These are phyloP conservation scores for Effrenium voratum DNA, from an alignment of 73 alveolate genomes.

Conservation along the genomic window DNA sequence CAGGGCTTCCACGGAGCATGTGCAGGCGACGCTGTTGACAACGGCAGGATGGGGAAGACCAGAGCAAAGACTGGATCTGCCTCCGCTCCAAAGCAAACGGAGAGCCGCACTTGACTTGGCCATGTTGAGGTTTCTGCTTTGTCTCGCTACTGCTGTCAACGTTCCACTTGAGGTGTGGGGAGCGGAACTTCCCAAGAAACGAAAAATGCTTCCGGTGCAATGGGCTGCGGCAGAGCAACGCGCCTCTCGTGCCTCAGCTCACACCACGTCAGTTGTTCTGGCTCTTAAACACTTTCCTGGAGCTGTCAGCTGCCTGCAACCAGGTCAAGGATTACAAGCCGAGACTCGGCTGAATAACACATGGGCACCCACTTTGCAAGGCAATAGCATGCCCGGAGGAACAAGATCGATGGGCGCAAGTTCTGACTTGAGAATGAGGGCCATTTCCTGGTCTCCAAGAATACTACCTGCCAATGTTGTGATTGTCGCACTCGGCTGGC, in stretches of 20 bases:
- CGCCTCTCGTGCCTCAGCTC: constrained; percentile 31
- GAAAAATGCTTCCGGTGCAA: constrained; percentile 90
- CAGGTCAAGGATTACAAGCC: constrained; percentile 80
- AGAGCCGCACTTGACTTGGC: constrained; percentile 28
- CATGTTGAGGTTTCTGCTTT: background rate
- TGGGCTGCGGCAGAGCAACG: constrained; percentile 74
- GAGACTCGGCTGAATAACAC: background rate
- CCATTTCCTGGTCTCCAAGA: too few relatives aligned
- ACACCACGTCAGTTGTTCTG: background rate
- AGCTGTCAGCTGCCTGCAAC: too few relatives aligned
- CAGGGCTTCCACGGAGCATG: background rate
- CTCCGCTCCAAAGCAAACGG: constrained; percentile 77
- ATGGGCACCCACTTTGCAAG: background rate
- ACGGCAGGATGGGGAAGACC: constrained; percentile 62
- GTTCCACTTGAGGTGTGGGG: constrained; percentile 57
- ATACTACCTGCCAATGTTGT: too few relatives aligned
- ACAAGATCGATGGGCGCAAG: constrained; percentile 82
- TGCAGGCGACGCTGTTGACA: background rate
- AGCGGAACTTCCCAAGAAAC: constrained; percentile 84
- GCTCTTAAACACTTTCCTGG: too few relatives aligned
- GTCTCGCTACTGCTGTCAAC: background rate
- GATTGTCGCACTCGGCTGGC: too few relatives aligned
- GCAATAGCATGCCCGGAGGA: background rate
- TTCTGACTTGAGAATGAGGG: background rate
- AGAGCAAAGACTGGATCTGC: constrained; percentile 92